Percentiles rank a stretch among this genome's conserved stretches.
phyloP scores from a whole-genome alignment of 805 yeast species.

The Lipomyces oligophaga region DNA sequence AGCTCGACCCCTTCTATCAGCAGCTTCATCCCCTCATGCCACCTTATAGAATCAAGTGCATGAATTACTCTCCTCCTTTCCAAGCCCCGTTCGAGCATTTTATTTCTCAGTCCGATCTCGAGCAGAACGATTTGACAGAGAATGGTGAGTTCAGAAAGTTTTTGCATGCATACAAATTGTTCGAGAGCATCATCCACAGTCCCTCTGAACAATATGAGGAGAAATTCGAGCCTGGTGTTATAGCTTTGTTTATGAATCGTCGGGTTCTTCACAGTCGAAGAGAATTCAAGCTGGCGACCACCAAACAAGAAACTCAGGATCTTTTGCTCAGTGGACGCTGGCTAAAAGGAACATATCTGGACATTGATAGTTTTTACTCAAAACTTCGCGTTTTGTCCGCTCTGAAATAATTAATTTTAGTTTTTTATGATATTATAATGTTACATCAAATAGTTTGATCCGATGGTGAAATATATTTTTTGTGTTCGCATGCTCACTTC shows the following conservation, averaged over 20 bases:
- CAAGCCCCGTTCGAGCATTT: constrained; percentile 66
- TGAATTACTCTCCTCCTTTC: constrained; percentile 77
- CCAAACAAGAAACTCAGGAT: constrained; percentile 29
- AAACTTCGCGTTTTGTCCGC: constrained; percentile 44
- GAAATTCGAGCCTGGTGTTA: constrained; percentile 54
- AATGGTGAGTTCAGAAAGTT: constrained; percentile 43
- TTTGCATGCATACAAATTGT: constrained; percentile 50
- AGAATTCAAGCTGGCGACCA: constrained; percentile 40
- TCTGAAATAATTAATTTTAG: constrained; percentile 1
- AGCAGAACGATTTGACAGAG: constrained; percentile 31
- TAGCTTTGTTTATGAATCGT: constrained; percentile 68
- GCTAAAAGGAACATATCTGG: constrained; percentile 74
- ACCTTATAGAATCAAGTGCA: constrained; percentile 46
- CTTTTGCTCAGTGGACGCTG: constrained; percentile 56
- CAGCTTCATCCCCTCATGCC: constrained; percentile 15
- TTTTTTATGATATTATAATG: not conserved
- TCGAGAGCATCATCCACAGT: constrained; percentile 55
- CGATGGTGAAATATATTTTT: no score
- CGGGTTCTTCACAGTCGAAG: constrained; percentile 65
- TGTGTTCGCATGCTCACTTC: no score
- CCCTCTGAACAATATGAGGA: constrained; percentile 53
- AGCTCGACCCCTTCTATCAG: constrained; percentile 46
- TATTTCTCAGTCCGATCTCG: constrained; percentile 32
- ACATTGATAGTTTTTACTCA: constrained; percentile 67
- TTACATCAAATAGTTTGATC: no score